phyloP scores from a whole-genome alignment of 2,329 filamentous ascomycete genomes.

The Beauveria sp. region DNA sequence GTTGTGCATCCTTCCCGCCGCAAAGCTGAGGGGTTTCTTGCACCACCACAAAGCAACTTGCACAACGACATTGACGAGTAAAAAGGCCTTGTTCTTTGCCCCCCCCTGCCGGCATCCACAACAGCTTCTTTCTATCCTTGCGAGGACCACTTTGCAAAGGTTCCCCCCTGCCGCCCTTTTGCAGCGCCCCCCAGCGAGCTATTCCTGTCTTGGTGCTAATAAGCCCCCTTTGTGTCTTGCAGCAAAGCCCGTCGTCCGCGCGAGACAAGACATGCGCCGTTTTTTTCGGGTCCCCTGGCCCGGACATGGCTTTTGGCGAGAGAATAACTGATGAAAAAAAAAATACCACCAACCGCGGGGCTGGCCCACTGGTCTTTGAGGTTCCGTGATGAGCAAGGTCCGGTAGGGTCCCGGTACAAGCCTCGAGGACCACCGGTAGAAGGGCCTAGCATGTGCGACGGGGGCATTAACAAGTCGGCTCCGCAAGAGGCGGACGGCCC shows the following conservation, averaged over 20 bases:
- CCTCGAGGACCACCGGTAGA: not conserved
- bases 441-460: slow-evolving; percentile 6
- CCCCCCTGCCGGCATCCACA: not conserved
- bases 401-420: too few relatives aligned
- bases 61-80: not conserved
- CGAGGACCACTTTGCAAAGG: not conserved
- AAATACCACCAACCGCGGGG: not conserved
- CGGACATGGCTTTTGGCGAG: not conserved
- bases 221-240: slow-evolving; percentile 7
- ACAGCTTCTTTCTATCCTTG: not conserved
- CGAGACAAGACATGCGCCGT: not conserved
- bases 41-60: not conserved
- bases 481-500: not conserved
- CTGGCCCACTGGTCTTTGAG: not conserved
- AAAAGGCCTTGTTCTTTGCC: not conserved
- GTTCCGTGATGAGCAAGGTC: not conserved
- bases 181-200: not conserved
- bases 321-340: not conserved
- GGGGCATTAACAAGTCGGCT: slow-evolving; percentile 4
- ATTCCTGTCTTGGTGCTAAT: slow-evolving; percentile 2
- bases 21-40: not conserved
- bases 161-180: not conserved
- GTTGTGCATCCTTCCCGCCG: not conserved
- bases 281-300: not conserved
- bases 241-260: not conserved